Conservation (phyloP, 768 basidiomycete species). For the Tremella fuciformis region DNA sequence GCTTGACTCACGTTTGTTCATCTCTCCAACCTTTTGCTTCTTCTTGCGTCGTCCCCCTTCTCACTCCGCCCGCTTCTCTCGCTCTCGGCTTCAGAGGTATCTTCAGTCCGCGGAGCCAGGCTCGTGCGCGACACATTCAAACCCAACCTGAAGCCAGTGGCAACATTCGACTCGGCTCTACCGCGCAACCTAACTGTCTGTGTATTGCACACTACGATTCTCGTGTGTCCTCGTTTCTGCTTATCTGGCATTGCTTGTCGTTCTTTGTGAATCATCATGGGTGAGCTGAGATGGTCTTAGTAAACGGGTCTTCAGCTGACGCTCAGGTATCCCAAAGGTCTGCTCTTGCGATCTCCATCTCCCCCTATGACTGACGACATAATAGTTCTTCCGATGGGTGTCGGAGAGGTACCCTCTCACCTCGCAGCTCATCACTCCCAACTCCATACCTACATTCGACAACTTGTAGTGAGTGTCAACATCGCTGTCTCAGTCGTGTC, state of each 20-base stretch:
- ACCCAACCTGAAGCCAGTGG: no score
- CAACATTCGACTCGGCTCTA: no score
- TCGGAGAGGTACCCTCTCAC: slow-evolving; percentile 99
- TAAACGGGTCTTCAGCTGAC: slow-evolving; percentile 3
- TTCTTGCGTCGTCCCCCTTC: neutral
- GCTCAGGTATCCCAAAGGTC: slow-evolving; percentile 31
- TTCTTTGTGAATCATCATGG: slow-evolving; percentile 18
- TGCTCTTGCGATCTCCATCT: slow-evolving; percentile 1
- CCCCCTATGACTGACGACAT: slow-evolving; percentile 11
- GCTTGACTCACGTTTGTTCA: neutral
- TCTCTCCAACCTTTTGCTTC: slow-evolving; percentile 1
- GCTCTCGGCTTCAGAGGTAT: no score
- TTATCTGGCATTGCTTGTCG: neutral
- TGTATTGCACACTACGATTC: no score
- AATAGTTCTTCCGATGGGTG: slow-evolving; percentile 95
- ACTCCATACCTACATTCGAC: slow-evolving; percentile 96
- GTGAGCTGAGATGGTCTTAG: neutral
- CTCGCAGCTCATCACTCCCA: slow-evolving; percentile 95
- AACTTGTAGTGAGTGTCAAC: slow-evolving; percentile 51
- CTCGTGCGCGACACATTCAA: no score
- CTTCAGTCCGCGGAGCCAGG: no score
- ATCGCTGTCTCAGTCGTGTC: no score
- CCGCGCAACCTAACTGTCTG: no score
- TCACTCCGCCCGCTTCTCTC: no score
- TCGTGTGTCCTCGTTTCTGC: no score